A percentile compares a stretch with the other conserved stretches of the same genome.
Conservation (phyloP, 768 basidiomycete genomes). For the Crepidotus variabilis region DNA sequence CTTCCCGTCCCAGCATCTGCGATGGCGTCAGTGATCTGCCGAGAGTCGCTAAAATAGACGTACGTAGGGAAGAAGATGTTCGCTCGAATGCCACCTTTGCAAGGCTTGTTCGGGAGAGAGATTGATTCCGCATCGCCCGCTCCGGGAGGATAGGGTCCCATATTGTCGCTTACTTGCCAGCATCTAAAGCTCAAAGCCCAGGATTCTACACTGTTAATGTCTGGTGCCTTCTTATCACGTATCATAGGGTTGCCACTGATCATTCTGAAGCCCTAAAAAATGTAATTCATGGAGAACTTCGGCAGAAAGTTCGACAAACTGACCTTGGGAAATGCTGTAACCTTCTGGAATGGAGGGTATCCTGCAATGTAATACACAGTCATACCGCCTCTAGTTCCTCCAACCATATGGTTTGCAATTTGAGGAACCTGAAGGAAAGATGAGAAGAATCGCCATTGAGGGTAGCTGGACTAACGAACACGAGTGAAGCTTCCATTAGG, state of each 20-base stretch:
- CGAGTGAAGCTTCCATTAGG: too few relatives aligned
- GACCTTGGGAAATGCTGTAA: neutral
- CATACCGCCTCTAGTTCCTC: slow-evolving; percentile 19
- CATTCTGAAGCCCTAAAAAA: slow-evolving; percentile 20
- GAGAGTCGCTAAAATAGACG: neutral
- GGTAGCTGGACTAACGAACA: slow-evolving; percentile 2
- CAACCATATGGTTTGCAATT: slow-evolving; percentile 15
- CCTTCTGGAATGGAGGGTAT: neutral
- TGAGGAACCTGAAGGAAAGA: neutral
- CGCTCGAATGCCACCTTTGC: slow-evolving; percentile 18
- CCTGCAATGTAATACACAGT: slow-evolving; percentile 18
- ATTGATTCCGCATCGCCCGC: slow-evolving; percentile 7
- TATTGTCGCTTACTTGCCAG: slow-evolving; percentile 10
- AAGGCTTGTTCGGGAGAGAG: slow-evolving; percentile 12
- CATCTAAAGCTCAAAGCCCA: slow-evolving; percentile 17
- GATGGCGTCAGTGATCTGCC: too few relatives aligned
- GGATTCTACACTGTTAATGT: slow-evolving; percentile 7
- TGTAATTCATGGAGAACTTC: neutral
- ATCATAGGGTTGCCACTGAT: slow-evolving; percentile 16
- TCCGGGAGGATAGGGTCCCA: slow-evolving; percentile 11
- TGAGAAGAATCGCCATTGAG: neutral
- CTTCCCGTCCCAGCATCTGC: slow-evolving; percentile 21
- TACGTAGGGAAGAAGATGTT: slow-evolving; percentile 19
- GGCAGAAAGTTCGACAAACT: neutral
- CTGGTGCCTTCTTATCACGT: slow-evolving; percentile 2